A percentile compares a stretch with the other conserved stretches of the same genome.
These are phyloP conservation scores for Volvariella surrecta DNA, from an alignment of 1,284 basidiomycete species.

Conservation along the genomic window DNA sequence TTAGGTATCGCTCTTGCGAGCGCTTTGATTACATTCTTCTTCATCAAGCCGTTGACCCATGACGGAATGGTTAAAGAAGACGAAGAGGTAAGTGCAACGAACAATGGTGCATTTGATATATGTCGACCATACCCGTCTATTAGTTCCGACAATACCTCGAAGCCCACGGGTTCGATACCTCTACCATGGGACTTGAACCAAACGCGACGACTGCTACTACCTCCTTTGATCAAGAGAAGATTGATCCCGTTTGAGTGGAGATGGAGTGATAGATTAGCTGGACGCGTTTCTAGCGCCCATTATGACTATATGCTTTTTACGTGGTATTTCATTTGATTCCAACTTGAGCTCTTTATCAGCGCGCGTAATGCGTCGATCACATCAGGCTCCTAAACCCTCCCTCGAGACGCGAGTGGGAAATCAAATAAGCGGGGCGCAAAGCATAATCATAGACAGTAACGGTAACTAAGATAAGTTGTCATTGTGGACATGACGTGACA, in stretches of 20 bases:
- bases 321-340: too few species aligned
- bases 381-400: too few species aligned
- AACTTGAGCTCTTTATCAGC: too few species aligned
- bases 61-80: slow-evolving; percentile 83
- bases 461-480: too few species aligned
- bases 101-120: neutral
- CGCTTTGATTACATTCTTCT: slow-evolving; percentile 65
- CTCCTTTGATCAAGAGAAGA: slow-evolving; percentile 16
- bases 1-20: slow-evolving; percentile 68
- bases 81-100: slow-evolving; percentile 31
- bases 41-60: slow-evolving; percentile 66
- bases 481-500: too few species aligned
- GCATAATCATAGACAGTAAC: too few species aligned
- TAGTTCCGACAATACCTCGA: slow-evolving; percentile 79
- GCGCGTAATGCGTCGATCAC: too few species aligned
- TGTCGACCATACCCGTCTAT: slow-evolving; percentile 1
- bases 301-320: too few species aligned
- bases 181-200: slow-evolving; percentile 47
- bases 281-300: too few species aligned
- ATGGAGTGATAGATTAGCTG: too few species aligned
- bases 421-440: too few species aligned
- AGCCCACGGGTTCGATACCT: slow-evolving; percentile 68
- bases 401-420: slow-evolving; percentile 10
- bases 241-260: slow-evolving; percentile 4
- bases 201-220: too few species aligned